Evolutionary conservation across 192 early-diverging fungal species (phyloP), one percentile per base, ranked within the genome.

Genomic region (Coemansia sp.): DNA sequence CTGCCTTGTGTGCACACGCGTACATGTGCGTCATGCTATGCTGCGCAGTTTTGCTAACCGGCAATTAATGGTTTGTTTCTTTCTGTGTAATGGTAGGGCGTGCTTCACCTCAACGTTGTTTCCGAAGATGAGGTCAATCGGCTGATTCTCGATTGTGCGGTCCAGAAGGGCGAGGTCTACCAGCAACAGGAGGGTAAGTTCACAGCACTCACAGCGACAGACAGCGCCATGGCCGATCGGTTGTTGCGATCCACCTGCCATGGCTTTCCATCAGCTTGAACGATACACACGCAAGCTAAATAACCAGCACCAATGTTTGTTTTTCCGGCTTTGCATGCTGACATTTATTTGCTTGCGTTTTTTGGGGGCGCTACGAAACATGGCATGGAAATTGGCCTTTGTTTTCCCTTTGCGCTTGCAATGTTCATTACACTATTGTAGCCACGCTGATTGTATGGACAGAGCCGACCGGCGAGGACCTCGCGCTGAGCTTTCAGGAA

Each of bases 381-480:
- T n/a, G 10, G 18, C 44, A 12, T 19, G 44, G 16, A n/a, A n/a
- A n/a, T n/a, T n/a, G n/a, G 35, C n/a, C 35, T 40, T 40, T 40
- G 35, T 40, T 40, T n/a, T 40, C 35, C 8, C 23, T 58, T 29
- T 5, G n/a, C 44, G 33, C 24, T 22, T 47, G 19, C 32, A 40
- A 45, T 60, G 32, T 62, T 42, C 48, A 19, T 30, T 25, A 22
- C 52, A 52, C 30, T 35, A 47, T 59, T 55, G 62, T 85, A 92
- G 94, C 90, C 23, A 96, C 95, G 28, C 72, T 95, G 58, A 93
- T 98, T 80, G 88, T 95, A n/a, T 98, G 95, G 94, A 84, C 77
- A 27, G 77, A 80, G 27, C 71, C 77, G 10, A 62, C 77, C 35
- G 86, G 86, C 11, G 65, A 83, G 27, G 94, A 98, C 67, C 74